Evolutionary conservation across 108 stramenopile genomes (phyloP).

Genomic region (Cyclotella sp.): DNA sequence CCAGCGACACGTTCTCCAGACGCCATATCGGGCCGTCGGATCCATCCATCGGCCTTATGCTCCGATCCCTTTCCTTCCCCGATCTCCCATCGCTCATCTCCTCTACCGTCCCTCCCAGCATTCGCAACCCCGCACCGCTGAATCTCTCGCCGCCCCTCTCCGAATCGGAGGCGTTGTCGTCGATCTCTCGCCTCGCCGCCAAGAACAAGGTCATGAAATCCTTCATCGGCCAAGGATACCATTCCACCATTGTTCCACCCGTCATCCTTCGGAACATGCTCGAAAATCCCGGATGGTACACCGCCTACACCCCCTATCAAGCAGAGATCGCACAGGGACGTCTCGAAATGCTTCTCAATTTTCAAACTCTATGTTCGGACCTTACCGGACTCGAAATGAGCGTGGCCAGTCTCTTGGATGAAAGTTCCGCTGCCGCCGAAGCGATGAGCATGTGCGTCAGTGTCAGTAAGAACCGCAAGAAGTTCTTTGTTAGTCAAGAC

Average conservation of each 20-base stretch:
- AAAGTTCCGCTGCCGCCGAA: conserved; percentile 96
- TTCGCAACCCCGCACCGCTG: conserved; percentile 75
- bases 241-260: conserved; percentile 93
- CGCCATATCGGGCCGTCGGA: conserved; percentile 92
- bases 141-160: conserved; percentile 81
- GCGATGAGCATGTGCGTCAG: conserved; percentile 97
- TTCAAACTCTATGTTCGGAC: conserved; percentile 98
- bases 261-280: conserved; percentile 98
- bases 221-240: conserved; percentile 98
- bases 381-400: conserved; percentile 97
- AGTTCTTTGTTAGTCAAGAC: conserved; percentile 94
- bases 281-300: conserved; percentile 99
- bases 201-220: conserved; percentile 97
- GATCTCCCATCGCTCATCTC: conserved; percentile 88
- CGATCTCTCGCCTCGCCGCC: conserved; percentile 64
- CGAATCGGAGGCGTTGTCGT: conserved; percentile 92
- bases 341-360: conserved; percentile 98
- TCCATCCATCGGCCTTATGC: conserved; percentile 83
- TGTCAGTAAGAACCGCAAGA: conserved; percentile 86
- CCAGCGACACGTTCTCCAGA: conserved; percentile 81
- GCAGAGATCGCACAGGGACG: conserved; percentile 99
- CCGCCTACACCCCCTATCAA: conserved; percentile 99
- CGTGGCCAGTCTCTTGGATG: conserved; percentile 96
- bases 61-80: conserved; percentile 87
- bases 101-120: conserved; percentile 93